Conservation (phyloP, 805 yeast species). For the Middelhovenomyces tepae region DNA sequence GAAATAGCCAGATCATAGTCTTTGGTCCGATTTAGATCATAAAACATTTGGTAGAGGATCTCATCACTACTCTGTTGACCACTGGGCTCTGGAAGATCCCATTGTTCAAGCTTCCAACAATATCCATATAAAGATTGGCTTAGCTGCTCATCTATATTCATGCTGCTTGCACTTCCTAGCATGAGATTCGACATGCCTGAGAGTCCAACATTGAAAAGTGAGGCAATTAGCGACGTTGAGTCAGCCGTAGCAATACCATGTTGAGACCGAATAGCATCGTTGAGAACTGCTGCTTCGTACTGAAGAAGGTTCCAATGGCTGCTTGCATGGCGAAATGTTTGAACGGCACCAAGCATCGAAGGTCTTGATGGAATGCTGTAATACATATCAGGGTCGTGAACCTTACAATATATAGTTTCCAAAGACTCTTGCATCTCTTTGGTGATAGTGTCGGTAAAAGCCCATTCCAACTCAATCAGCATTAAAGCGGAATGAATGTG, state of each 20-base stretch:
- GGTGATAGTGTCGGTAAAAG: background rate
- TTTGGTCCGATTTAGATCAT: conserved; percentile 27
- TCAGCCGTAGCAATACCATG: conserved; percentile 1
- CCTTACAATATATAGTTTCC: conserved; percentile 36
- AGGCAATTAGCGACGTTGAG: conserved; percentile 25
- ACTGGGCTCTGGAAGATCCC: conserved; percentile 57
- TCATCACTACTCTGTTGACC: conserved; percentile 33
- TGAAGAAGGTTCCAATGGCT: conserved; percentile 35
- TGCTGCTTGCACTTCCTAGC: conserved; percentile 1
- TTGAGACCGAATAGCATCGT: conserved; percentile 36
- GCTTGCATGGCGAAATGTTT: conserved; percentile 20
- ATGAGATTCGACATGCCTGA: conserved; percentile 48
- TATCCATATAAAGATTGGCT: conserved; percentile 44
- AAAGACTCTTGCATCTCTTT: conserved; percentile 9
- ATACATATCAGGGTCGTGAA: conserved; percentile 56
- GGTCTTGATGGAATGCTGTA: conserved; percentile 58
- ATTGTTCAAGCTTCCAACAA: conserved; percentile 67
- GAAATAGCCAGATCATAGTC: background rate
- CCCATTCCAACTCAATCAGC: conserved; percentile 2
- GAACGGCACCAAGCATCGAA: conserved; percentile 43
- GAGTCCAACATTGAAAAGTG: conserved; percentile 45
- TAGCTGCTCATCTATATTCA: conserved; percentile 14
- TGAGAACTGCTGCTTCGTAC: conserved; percentile 43
- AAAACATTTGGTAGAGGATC: conserved; percentile 45
- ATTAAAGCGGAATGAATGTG: background rate